A percentile compares a stretch with the other conserved stretches of the same genome.
Conservation (phyloP, 805 yeast genomes). For the Monosporozyma servazzii region DNA sequence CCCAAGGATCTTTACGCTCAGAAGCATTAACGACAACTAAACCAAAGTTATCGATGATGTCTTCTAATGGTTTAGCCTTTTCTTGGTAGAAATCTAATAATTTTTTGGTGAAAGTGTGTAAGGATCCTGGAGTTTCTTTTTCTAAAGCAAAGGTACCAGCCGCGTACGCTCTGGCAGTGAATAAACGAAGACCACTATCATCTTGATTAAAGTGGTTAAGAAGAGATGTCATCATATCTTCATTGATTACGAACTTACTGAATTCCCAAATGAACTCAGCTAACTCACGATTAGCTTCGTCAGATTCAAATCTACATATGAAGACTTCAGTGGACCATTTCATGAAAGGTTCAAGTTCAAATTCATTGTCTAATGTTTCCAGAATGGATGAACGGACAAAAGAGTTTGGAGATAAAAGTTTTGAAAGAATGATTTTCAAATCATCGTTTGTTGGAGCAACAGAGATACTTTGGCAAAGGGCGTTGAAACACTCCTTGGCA, state of each 20-base stretch:
- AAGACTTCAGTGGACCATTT: conserved; percentile 60
- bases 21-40: conserved; percentile 53
- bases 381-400: conserved; percentile 73
- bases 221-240: conserved; percentile 34
- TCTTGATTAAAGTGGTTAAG: conserved; percentile 43
- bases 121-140: conserved; percentile 19
- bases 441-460: conserved; percentile 50
- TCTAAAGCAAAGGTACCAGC: conserved; percentile 43
- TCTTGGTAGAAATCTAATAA: conserved; percentile 49
- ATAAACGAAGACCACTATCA: conserved; percentile 61
- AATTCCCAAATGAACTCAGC: conserved; percentile 86
- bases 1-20: conserved; percentile 72
- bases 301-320: conserved; percentile 70
- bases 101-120: conserved; percentile 32
- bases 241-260: conserved; percentile 37
- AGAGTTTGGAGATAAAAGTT: conserved; percentile 48
- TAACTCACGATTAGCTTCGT: conserved; percentile 46
- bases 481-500: conserved; percentile 73
- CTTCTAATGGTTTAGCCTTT: conserved; percentile 65
- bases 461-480: conserved; percentile 70
- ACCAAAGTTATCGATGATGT: conserved; percentile 72
- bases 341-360: conserved; percentile 37
- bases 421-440: conserved; percentile 45
- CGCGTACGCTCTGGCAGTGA: conserved; percentile 58
- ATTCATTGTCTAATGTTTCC: conserved; percentile 81